phyloP scores from a whole-genome alignment of 148 eudicot species.

The Chenopodium quinoa region DNA sequence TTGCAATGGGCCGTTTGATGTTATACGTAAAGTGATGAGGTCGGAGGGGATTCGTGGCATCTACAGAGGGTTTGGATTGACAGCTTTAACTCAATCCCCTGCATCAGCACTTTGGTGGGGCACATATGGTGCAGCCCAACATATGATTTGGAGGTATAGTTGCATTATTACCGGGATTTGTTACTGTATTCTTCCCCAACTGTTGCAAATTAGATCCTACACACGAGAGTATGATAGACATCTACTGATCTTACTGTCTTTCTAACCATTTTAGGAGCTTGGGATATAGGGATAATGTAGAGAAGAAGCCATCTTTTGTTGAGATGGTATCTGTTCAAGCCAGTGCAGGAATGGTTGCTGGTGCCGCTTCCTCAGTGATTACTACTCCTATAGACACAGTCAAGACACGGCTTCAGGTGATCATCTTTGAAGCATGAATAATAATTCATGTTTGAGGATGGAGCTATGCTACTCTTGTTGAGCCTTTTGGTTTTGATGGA shows the following conservation, averaged over 20 bases:
- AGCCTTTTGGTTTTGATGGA: no score
- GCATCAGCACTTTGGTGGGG: slow-evolving; percentile 95
- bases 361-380: slow-evolving; percentile 69
- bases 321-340: slow-evolving; percentile 75
- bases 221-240: neutral
- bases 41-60: slow-evolving; percentile 70
- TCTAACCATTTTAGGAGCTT: slow-evolving; percentile 39
- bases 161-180: neutral
- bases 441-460: neutral
- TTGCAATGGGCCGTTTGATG: slow-evolving; percentile 62
- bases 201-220: no score
- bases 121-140: slow-evolving; percentile 69
- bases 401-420: slow-evolving; percentile 77
- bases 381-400: slow-evolving; percentile 82
- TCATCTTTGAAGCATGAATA: neutral
- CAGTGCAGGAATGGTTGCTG: slow-evolving; percentile 67
- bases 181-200: neutral
- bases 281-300: slow-evolving; percentile 47
- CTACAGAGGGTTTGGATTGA: slow-evolving; percentile 72
- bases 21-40: slow-evolving; percentile 45
- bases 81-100: slow-evolving; percentile 64
- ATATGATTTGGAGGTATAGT: slow-evolving; percentile 66
- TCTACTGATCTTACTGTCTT: neutral
- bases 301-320: slow-evolving; percentile 54
- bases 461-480: neutral